Percentiles rank a stretch among this genome's conserved stretches.
Conservation (phyloP, 345 rosid genomes). For the Camelina sativa region DNA sequence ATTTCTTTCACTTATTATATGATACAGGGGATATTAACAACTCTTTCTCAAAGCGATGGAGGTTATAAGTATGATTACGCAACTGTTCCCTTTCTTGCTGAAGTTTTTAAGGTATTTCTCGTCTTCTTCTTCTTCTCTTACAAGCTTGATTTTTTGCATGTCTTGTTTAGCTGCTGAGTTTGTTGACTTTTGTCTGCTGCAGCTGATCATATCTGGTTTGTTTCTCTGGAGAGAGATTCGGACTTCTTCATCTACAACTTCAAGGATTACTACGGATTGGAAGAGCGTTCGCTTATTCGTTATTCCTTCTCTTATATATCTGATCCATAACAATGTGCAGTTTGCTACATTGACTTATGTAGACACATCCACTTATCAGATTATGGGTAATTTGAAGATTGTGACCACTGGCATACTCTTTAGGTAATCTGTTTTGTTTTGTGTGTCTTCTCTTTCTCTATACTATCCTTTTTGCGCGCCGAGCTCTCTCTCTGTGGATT, state of each 20-base stretch:
- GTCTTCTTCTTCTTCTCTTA: neutral
- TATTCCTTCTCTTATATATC: constrained; percentile 84
- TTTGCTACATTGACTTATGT: constrained; percentile 91
- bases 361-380: constrained; percentile 94
- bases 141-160: neutral
- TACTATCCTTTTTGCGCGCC: neutral
- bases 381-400: constrained; percentile 98
- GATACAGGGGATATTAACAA: constrained; percentile 82
- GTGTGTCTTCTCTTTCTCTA: neutral
- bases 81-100: constrained; percentile 94
- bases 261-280: constrained; percentile 89
- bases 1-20: neutral
- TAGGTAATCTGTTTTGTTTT: constrained; percentile 53
- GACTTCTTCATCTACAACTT: constrained; percentile 53
- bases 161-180: constrained; percentile 1
- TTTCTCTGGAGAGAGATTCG: constrained; percentile 75
- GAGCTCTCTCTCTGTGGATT: neutral
- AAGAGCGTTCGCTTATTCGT: constrained; percentile 77
- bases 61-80: constrained; percentile 88
- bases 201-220: constrained; percentile 84
- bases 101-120: constrained; percentile 74
- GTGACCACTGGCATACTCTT: constrained; percentile 88
- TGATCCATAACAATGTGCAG: constrained; percentile 92
- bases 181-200: constrained; percentile 11
- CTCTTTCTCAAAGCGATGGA: constrained; percentile 90